phyloP scores from a whole-genome alignment of 768 basidiomycete species.

The Hericium coralloides region DNA sequence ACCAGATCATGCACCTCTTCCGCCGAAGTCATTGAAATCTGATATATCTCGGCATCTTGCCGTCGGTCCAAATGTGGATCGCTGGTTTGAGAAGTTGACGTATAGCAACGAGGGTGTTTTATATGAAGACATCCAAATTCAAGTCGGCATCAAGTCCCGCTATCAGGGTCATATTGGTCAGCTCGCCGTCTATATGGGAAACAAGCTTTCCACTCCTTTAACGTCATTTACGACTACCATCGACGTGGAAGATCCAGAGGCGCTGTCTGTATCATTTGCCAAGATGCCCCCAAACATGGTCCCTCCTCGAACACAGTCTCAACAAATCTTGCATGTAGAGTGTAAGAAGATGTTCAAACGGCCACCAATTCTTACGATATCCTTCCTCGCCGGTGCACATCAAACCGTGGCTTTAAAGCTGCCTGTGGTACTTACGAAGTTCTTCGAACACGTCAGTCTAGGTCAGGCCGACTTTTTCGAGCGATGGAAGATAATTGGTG shows the following conservation, averaged over 20 bases:
- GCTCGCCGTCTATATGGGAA: constrained; percentile 90
- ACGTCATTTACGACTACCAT: constrained; percentile 85
- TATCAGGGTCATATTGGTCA: constrained; percentile 94
- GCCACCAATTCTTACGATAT: constrained; percentile 75
- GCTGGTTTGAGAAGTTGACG: constrained; percentile 82
- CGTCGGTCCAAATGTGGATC: constrained; percentile 65
- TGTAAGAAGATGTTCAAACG: constrained; percentile 81
- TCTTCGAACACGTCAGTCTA: constrained; percentile 88
- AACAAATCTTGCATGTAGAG: constrained; percentile 90
- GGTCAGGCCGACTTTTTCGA: constrained; percentile 88
- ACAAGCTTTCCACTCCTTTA: constrained; percentile 86
- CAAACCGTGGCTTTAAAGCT: constrained; percentile 78
- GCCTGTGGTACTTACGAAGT: constrained; percentile 84
- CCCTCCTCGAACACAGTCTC: constrained; percentile 76
- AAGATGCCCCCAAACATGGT: constrained; percentile 86
- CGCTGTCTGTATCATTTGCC: constrained; percentile 75
- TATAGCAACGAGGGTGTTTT: constrained; percentile 81
- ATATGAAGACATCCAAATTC: constrained; percentile 92
- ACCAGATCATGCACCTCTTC: background rate
- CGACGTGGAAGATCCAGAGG: constrained; percentile 61
- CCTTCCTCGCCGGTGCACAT: constrained; percentile 88
- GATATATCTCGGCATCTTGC: constrained; percentile 42
- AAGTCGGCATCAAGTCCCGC: constrained; percentile 93
- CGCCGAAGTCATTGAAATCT: constrained; percentile 1
- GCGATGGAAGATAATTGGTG: constrained; percentile 96